These are phyloP conservation scores for Cicer arietinum DNA, from an alignment of 306 rosid species.

Conservation along the genomic window DNA sequence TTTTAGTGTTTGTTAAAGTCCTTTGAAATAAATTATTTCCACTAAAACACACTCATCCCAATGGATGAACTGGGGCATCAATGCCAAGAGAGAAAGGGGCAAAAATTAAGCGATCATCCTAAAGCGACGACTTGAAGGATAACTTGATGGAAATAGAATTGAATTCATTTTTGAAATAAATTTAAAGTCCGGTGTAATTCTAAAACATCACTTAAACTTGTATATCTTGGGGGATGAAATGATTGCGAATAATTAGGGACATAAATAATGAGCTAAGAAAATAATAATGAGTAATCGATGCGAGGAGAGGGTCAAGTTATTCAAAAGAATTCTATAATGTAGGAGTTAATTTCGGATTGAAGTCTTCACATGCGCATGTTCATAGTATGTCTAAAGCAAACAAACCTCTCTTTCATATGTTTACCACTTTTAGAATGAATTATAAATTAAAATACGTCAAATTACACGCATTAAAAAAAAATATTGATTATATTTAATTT, in stretches of 20 bases:
- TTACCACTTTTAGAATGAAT: too few species aligned
- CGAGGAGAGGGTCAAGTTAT: background rate
- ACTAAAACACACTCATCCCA: too few species aligned
- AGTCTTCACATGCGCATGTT: slow-evolving; percentile 16
- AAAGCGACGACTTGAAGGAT: background rate
- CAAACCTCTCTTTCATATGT: too few species aligned
- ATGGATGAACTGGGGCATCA: background rate
- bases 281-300: background rate
- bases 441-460: too few species aligned
- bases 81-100: background rate
- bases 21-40: too few species aligned
- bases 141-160: background rate
- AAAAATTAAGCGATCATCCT: background rate
- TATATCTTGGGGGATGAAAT: background rate
- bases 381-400: too few species aligned
- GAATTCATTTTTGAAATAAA: background rate
- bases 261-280: background rate
- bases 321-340: slow-evolving; percentile 15
- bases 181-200: background rate
- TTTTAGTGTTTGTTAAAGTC: too few species aligned
- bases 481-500: too few species aligned
- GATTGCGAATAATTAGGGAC: slow-evolving; percentile 37
- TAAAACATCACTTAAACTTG: background rate
- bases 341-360: slow-evolving; percentile 46
- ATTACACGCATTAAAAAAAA: too few species aligned